phyloP scores from a whole-genome alignment of 495 filamentous ascomycete genomes.

The Mytilinidion resinicola region DNA sequence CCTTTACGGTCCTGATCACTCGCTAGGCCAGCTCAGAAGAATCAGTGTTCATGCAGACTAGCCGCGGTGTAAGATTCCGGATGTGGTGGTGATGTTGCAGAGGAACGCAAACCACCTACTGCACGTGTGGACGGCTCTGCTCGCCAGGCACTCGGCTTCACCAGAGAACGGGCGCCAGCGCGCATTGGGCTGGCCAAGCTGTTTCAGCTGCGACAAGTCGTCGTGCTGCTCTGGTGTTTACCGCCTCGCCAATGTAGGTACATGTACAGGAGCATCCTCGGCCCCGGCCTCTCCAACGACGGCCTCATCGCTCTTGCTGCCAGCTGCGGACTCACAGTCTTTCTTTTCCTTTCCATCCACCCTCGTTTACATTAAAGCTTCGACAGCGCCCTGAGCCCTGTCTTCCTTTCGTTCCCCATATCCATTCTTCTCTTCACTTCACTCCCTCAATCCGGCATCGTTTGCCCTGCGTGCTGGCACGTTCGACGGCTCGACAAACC shows the following conservation, averaged over 20 bases:
- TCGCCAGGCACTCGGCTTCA: constrained; percentile 8
- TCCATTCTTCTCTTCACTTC: neutral
- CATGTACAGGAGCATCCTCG: constrained; percentile 23
- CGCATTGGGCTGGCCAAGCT: constrained; percentile 18
- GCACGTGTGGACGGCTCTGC: no score
- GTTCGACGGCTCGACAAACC: neutral
- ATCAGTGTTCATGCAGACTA: no score
- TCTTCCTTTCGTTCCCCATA: neutral
- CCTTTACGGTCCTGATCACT: no score
- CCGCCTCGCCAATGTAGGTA: neutral
- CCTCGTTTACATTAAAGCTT: neutral
- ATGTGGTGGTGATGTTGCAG: constrained; percentile 78
- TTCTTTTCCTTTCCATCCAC: constrained; percentile 11
- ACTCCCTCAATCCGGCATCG: neutral
- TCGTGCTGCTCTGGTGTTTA: constrained; percentile 21
- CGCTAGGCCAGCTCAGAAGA: no score
- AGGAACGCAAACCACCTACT: constrained; percentile 66
- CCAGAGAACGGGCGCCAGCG: constrained; percentile 10
- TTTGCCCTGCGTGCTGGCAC: constrained; percentile 3
- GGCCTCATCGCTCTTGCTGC: neutral
- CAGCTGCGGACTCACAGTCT: constrained; percentile 1
- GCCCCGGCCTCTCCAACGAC: constrained; percentile 5
- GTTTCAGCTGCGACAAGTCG: constrained; percentile 23
- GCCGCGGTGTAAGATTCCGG: no score
- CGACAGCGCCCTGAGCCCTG: neutral